These are phyloP conservation scores for Penicilliopsis zonata DNA, from an alignment of 495 filamentous ascomycete species.

Conservation along the genomic window DNA sequence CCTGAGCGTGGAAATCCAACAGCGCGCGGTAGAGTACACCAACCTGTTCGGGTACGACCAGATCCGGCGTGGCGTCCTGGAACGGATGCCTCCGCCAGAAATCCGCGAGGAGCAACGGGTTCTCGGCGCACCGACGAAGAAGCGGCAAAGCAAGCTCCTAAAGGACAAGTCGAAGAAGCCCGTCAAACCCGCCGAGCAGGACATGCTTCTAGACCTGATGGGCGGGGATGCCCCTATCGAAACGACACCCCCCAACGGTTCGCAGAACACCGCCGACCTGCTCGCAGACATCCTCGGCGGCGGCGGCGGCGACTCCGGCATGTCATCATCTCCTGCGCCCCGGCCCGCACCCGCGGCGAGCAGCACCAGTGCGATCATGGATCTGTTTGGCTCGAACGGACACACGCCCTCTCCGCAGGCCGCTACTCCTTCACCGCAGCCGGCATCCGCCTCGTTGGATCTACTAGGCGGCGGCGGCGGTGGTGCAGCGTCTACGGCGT, in stretches of 20 bases:
- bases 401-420: conserved; percentile 25
- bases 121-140: conserved; percentile 72
- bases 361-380: conserved; percentile 75
- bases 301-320: conserved; percentile 33
- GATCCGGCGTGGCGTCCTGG: conserved; percentile 78
- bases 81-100: conserved; percentile 95
- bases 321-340: conserved; percentile 43
- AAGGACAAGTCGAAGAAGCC: conserved; percentile 63
- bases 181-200: conserved; percentile 74
- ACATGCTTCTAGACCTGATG: conserved; percentile 86
- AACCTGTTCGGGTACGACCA: conserved; percentile 87
- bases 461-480: conserved; percentile 34
- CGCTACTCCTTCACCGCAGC: conserved; percentile 14
- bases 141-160: conserved; percentile 57
- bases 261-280: conserved; percentile 70
- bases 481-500: conserved; percentile 25
- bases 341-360: conserved; percentile 40
- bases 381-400: conserved; percentile 49
- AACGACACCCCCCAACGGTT: conserved; percentile 46
- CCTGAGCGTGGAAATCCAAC: conserved; percentile 89
- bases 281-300: conserved; percentile 69
- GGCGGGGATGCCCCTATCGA: conserved; percentile 56
- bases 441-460: conserved; percentile 34
- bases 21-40: conserved; percentile 86
- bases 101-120: conserved; percentile 90